Base-by-base conservation (phyloP, 345 rosid genomes). In the Pelargonium nanum region DNA sequence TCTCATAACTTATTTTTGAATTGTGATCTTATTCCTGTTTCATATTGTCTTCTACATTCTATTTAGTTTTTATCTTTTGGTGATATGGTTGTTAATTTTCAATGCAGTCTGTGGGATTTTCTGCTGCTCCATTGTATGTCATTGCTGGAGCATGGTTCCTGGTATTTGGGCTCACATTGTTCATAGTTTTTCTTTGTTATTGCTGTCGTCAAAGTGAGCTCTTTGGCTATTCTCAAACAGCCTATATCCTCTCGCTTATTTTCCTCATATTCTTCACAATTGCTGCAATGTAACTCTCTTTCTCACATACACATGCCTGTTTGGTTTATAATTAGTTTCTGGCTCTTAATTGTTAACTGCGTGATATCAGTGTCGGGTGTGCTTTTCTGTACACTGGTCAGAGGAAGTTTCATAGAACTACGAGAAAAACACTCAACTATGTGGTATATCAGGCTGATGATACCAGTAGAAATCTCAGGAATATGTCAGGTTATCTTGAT, bases 181-280 rank as follows among this genome's bases (percentile, higher is more conserved):
- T 68, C 70, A 56, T 78, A 66, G 70, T 82, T 56, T 90, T 92
- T 60, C 70, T 85, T 59, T 78, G 86, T 55, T 76, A 72, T 70
- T 90, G 95, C 84, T 90, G 97, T 59, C 88, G 96, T 65, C 76
- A 55, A 53, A 68, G 80, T 59, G 83, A 70, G 55, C 81, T 85
- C 64, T 85, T 84, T 57, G 96, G 97, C 60, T 94, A 94, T 68
- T 88, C 97, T 16, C 78, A 88, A 26, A 4, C 64, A 4, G 87
- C 88, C 72, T 94, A 94, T 58, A 90, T 95, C 10, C 67, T 86
- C 20, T 88, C 99, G 40, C 96, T 94, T 59, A 77, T 83, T 67
- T 69, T 81, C 59, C 97, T 90, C 67, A 65, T 94, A 55, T 24
- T 76, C 21, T 94, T 94, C 77, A 90, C 97, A 16, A 26, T 94